Base-by-base conservation (phyloP, 2,329 filamentous ascomycete species). In the Colletotrichum lindemuthianum region DNA sequence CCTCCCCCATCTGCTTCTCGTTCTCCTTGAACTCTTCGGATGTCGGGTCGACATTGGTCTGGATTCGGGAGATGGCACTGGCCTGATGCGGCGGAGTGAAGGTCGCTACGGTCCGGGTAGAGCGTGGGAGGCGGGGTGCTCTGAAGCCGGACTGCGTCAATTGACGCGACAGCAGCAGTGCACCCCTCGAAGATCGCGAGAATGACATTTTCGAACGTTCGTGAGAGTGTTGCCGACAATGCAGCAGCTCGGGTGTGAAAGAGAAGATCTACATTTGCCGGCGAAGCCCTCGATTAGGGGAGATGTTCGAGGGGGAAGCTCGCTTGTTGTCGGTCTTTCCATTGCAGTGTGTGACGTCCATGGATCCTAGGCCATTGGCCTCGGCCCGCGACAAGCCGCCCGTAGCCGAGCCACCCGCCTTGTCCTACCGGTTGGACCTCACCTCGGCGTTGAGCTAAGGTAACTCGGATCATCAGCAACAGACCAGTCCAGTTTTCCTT, bases 1-100 rank as follows among this genome's bases (percentile, higher is more conserved):
- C 86, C 70, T 91, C 87, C 66, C 82, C 82, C 92, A 97, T 96
- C 67, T 92, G 87, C 60, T 80, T 77, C 70, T 87, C 86, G 81
- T 98, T 98, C 72, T 96, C 90, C 72, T 86, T 87, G 82, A 91
- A 98, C 71, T 92, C 90, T 36, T 88, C 81, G 6, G 92, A 94
- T 4, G 87, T 87, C 3, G 90, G 85, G 76, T 98, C 95, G 70
- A 97, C 86, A 48, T 84, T 81, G 41, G 88, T 92, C 66, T 88
- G 91, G 39, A 98, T 82, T 47, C 92, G 84, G 7, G 94, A 97
- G 67, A 97, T 90, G 59, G 93, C 90, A 67, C 87, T 87, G 40
- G 93, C 92, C 80, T 97, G 93, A 76, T 93, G 88, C 2, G 90
- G 87, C 66, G 93, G 87, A 8, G 91, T 92, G 77, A 97, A 94